These are phyloP conservation scores for Psilocybe azurescens DNA, from an alignment of 768 basidiomycete species.

Conservation along the genomic window DNA sequence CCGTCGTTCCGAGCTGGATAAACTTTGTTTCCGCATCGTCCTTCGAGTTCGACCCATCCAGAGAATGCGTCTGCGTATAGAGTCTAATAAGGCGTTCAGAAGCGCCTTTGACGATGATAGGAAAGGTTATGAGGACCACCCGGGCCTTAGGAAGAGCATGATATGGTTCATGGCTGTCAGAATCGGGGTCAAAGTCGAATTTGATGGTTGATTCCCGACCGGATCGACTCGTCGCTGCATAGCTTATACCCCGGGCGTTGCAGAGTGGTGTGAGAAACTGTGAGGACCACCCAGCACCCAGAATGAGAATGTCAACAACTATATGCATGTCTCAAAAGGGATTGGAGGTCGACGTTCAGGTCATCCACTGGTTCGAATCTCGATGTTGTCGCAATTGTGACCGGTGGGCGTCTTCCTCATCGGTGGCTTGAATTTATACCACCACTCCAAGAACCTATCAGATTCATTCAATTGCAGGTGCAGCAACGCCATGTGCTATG, in stretches of 20 bases:
- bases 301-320: constrained; percentile 58
- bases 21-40: constrained; percentile 38
- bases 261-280: constrained; percentile 64
- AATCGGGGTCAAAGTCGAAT: constrained; percentile 60
- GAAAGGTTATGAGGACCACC: constrained; percentile 63
- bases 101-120: constrained; percentile 52
- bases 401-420: no score
- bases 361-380: no score
- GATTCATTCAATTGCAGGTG: no score
- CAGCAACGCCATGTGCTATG: no score
- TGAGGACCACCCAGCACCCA: constrained; percentile 73
- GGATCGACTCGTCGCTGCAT: constrained; percentile 59
- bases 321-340: constrained; percentile 15
- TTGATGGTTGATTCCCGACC: constrained; percentile 54
- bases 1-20: constrained; percentile 65
- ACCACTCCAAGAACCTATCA: no score
- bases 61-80: constrained; percentile 39
- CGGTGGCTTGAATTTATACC: no score
- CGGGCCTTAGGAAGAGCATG: constrained; percentile 53
- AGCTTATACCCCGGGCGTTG: constrained; percentile 39
- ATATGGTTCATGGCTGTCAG: constrained; percentile 49
- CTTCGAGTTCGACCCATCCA: neutral
- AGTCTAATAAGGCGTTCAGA: constrained; percentile 49
- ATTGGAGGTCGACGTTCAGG: neutral
- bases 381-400: no score